These are phyloP conservation scores for Melaleuca alternifolia DNA, from an alignment of 345 rosid species.

Conservation along the genomic window DNA sequence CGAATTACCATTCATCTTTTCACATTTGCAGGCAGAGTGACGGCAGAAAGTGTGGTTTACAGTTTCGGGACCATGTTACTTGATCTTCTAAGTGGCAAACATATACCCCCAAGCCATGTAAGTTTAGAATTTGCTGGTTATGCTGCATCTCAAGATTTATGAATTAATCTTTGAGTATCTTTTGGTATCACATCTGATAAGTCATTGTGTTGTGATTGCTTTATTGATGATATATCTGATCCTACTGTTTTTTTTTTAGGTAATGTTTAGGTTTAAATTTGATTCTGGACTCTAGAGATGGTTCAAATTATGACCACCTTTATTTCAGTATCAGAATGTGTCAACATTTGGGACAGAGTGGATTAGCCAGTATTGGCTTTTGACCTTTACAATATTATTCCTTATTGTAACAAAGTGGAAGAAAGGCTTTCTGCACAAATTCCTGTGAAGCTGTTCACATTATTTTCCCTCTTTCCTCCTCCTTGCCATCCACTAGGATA, in stretches of 20 bases:
- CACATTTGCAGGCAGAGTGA: constrained; percentile 68
- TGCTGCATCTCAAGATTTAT: neutral
- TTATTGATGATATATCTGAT: neutral
- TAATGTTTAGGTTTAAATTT: neutral
- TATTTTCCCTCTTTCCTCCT: neutral
- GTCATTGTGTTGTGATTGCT: neutral
- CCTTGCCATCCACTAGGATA: neutral
- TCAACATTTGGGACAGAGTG: neutral
- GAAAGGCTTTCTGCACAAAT: neutral
- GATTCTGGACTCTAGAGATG: neutral
- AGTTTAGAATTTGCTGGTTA: neutral
- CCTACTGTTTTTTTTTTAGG: neutral
- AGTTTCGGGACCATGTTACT: constrained; percentile 94
- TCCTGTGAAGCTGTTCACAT: neutral
- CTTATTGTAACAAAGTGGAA: neutral
- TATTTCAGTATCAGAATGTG: neutral
- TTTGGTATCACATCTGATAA: neutral
- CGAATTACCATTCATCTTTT: neutral
- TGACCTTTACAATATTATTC: neutral
- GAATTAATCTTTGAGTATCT: neutral
- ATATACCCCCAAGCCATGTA: constrained; percentile 99
- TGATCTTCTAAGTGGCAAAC: constrained; percentile 95
- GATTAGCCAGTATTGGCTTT: neutral
- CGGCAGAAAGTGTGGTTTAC: constrained; percentile 84
- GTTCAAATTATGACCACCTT: neutral